Base-by-base conservation (phyloP, 1,284 basidiomycete species). In the Sphaerobolus stellatus region DNA sequence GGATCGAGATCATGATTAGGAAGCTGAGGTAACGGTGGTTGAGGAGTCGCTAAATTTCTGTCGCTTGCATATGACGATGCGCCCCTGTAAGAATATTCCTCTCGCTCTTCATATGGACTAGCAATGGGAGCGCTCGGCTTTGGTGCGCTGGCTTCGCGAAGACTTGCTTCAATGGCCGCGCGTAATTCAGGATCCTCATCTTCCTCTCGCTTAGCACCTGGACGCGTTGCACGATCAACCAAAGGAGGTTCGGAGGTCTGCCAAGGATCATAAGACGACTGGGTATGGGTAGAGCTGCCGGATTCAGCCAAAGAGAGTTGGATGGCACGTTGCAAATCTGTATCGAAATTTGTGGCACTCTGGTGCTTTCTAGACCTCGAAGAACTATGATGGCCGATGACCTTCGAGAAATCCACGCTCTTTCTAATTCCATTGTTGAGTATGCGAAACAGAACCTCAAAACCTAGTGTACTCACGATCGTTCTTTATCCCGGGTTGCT, bases 131-230 rank as follows among this genome's bases (percentile, higher is more conserved):
- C 92, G 62, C 88, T 92, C 1, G 92, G 86, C 56, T 78, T 82
- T 0, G 88, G 87, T 7, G 87, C 85, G 58, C 84, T 87, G 27
- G 86, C 86, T 64, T 99, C 97, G 11, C 86, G 80, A 60, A 99
- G 71, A 66, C 91, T 94, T 0, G 97, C 97, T 65, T 98, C 95
- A 56, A 99, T 99, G 0, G 97, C 97, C 13, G 96, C 91, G 52
- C 82, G 85, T 22, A 99, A 76, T 61, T 99, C 94, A 9, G 92
- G 90, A 68, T 99, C 96, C 22, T 98, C 90, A 45, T 95, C 94
- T 22, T 94, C 92, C 13, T 83, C 86, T 7, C 11, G 14, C 22
- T 22, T 48, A 27, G 73, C 72, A 7, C 68, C 64, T 3, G 83
- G 79, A 54, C 74, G 78, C 6, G 75, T 75, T 48, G 65, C 68